Base-by-base conservation (phyloP, 306 rosid species). In the Purshia tridentata region DNA sequence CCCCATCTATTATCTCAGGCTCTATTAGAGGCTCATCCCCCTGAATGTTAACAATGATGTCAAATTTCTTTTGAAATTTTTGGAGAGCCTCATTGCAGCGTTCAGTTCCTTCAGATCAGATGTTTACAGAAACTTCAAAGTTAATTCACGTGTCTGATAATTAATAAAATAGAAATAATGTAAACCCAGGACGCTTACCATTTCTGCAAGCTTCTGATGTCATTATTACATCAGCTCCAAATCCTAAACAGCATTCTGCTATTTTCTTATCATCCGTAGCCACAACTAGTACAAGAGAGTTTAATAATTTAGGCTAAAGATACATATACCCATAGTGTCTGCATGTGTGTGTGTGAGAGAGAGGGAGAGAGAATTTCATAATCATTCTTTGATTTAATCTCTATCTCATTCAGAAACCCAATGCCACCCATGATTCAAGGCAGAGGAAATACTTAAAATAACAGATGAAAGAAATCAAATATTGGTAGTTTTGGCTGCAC, bases 21-120 rank as follows among this genome's bases (percentile, higher is more conserved):
- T 91, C 95, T 65, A 88, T 63, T 52, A 91, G 91, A 72, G 97
- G 97, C 53, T 91, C 97, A 72, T 91, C 97, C 39, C 95, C 97
- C 68, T 91, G 97, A 79, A 91, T 91, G 77, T 88, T 88, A 67
- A 88, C 97, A 53, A 91, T 92, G 46, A 91, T 71, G 75, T 91
- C 97, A 72, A 86, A 91, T 39, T 84, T 85, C 73, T 65, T 88
- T 57, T 78, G 83, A n/a, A 91, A 87, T 82, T 82, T 91, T 65
- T 83, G 86, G 57, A 91, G 83, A 49, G 94, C 97, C 79, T 91
- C 94, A 68, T 81, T 84, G 84, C 97, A 91, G 67, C 97, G 88
- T 67, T 91, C 97, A 51, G 97, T 82, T 55, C 97, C 97, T 91
- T 9, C 39, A 70, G 18, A 69, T 42, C 51, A 65, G 69, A 53